Evolutionary conservation across 805 yeast genomes (phyloP).

Genomic region (Metschnikowia bowlesiae): DNA sequence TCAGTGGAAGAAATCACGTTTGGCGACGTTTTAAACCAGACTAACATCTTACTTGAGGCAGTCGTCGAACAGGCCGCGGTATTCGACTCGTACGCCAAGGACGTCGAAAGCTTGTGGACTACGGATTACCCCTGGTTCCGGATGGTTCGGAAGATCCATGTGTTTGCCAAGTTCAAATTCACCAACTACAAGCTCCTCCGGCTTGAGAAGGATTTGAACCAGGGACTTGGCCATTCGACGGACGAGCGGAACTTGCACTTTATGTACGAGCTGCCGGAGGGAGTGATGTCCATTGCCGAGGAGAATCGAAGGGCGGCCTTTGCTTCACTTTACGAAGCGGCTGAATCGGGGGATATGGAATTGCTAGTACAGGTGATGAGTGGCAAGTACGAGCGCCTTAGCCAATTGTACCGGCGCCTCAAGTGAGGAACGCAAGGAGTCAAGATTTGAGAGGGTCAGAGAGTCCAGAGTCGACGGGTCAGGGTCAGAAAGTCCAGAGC

Average conservation of each 20-base stretch:
- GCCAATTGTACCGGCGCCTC: conserved; percentile 6
- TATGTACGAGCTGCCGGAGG: conserved; percentile 12
- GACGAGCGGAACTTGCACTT: conserved; percentile 12
- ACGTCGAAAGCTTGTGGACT: conserved; percentile 47
- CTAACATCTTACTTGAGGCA: background rate
- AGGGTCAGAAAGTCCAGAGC: too few species aligned
- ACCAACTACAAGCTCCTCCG: conserved; percentile 49
- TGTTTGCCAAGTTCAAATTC: conserved; percentile 53
- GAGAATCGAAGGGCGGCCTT: conserved; percentile 13
- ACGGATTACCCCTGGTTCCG: conserved; percentile 80
- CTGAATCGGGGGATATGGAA: conserved; percentile 7
- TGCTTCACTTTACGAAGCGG: conserved; percentile 14
- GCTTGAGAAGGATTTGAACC: conserved; percentile 28
- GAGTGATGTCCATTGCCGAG: background rate
- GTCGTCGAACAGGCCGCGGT: conserved; percentile 22
- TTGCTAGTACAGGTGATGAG: conserved; percentile 8
- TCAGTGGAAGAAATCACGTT: conserved; percentile 13
- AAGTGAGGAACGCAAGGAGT: background rate
- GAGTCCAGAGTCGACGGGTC: too few species aligned
- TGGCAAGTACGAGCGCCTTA: conserved; percentile 14
- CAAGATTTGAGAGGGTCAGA: background rate
- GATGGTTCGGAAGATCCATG: conserved; percentile 51
- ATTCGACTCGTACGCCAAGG: conserved; percentile 46
- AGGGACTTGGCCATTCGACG: conserved; percentile 11
- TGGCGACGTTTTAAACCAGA: conserved; percentile 22